Evolutionary conservation across 768 basidiomycete genomes (phyloP), one percentile per base, ranked within the genome.

Genomic region (Suillus luteus): DNA sequence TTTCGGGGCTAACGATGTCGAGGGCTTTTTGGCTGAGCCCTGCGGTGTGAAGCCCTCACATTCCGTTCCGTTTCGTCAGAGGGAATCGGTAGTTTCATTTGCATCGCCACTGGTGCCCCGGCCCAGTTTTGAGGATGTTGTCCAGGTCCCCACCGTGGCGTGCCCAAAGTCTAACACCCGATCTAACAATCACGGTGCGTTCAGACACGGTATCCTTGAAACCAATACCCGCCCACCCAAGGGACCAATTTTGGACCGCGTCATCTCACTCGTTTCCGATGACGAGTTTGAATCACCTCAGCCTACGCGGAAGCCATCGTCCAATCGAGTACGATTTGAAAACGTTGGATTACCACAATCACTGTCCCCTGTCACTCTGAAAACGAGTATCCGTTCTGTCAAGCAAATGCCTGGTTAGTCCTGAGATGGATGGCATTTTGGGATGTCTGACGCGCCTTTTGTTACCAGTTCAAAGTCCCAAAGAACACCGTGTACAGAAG

Each of bases 241-340:
- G 9, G 37, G 7, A 38, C 37, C 37, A 24, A 15, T 5, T 10
- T 8, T 57, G 22, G 37, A 40, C 37, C 22, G 22, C 38, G 15
- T 15, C 22, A 38, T 57, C 22, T 57, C 55, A 24, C 37, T 24
- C 3, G 55, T 57, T 40, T 38, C 55, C 9, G 15, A 57, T 24
- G 55, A 40, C 5, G 37, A 57, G 55, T 17, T 24, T 22, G 55
- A 57, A 38, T 57, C 22, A 15, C 22, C 55, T 17, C 7, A 22
- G 22, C 22, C 37, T 57, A 15, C 5, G 35, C 55, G 55, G 22
- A 57, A 57, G 37, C 22, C 37, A 22, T 17, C 37, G 15, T 57
- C 55, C 22, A 15, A 24, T 57, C 37, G 55, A 24, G 55, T 40
- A 17, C 55, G 55, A 40, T 57, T 40, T 57, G 37, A 57, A 10